Evolutionary conservation across 176 grass and related monocot genomes (phyloP).

Genomic region (Dendrocalamus sinicus): DNA sequence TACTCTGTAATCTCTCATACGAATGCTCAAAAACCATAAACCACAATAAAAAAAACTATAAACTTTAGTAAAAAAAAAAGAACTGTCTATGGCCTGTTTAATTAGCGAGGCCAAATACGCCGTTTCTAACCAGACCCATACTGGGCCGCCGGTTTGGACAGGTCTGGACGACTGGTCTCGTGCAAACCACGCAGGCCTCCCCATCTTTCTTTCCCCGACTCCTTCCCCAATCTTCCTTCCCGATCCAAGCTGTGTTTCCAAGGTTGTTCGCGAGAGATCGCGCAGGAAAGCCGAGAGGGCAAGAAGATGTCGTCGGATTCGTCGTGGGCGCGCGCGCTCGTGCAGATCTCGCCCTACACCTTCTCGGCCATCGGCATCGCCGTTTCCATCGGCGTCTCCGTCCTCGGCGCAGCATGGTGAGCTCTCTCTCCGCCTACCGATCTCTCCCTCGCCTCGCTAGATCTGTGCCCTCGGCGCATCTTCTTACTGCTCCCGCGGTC

Average conservation of each 20-base stretch:
- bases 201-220: no score
- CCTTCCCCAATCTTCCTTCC: neutral
- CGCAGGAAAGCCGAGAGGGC: neutral
- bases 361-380: constrained; percentile 95
- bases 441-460: neutral
- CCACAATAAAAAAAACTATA: no score
- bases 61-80: no score
- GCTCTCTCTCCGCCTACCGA: neutral
- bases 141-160: no score
- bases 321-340: constrained; percentile 81
- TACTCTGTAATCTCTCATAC: no score
- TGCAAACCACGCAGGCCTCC: no score
- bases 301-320: constrained; percentile 65
- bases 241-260: neutral
- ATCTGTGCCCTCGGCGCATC: constrained; percentile 2
- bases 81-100: no score
- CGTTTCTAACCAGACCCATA: no score
- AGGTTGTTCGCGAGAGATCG: neutral
- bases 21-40: no score
- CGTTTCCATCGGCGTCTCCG: constrained; percentile 97
- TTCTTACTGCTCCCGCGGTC: constrained; percentile 2
- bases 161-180: no score
- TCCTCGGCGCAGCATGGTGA: constrained; percentile 96
- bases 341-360: constrained; percentile 96
- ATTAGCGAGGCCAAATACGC: no score